phyloP scores from a whole-genome alignment of 306 rosid species.

The Casuarina cunninghamiana region DNA sequence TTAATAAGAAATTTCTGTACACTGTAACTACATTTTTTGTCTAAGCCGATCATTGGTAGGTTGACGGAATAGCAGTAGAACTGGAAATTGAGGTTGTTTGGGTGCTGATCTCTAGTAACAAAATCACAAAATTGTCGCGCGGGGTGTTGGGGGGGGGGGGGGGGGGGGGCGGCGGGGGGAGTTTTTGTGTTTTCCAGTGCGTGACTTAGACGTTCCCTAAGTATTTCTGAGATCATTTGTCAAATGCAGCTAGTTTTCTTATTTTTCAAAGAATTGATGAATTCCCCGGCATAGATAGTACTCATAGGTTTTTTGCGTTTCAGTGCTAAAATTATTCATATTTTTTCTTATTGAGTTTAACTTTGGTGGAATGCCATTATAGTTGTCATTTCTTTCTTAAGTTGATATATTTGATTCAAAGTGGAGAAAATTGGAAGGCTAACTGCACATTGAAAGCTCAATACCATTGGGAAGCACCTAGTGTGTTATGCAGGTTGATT shows the following conservation, averaged over 20 bases:
- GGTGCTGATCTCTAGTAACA: neutral
- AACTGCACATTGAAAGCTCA: neutral
- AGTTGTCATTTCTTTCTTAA: neutral
- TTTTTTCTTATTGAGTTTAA: neutral
- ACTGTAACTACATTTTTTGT: conserved; percentile 7
- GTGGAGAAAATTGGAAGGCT: neutral
- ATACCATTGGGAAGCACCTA: neutral
- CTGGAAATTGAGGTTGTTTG: neutral
- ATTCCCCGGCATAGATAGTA: neutral
- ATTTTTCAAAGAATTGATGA: neutral
- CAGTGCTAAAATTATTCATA: neutral
- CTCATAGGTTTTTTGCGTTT: neutral
- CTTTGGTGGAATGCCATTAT: neutral
- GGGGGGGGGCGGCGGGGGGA: too few species aligned
- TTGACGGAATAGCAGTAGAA: neutral
- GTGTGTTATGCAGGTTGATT: neutral
- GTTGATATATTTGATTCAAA: neutral
- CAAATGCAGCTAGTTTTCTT: too few species aligned
- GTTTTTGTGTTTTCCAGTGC: too few species aligned
- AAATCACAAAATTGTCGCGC: neutral
- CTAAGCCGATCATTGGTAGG: neutral
- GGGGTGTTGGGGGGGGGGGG: too few species aligned
- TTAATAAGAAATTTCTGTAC: neutral
- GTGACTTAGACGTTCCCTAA: too few species aligned
- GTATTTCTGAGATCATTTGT: too few species aligned